A percentile compares a stretch with the other conserved stretches of the same genome.
Evolutionary conservation across 2,329 filamentous ascomycete species (phyloP).

Genomic region (Alternaria novae-zelandiae): DNA sequence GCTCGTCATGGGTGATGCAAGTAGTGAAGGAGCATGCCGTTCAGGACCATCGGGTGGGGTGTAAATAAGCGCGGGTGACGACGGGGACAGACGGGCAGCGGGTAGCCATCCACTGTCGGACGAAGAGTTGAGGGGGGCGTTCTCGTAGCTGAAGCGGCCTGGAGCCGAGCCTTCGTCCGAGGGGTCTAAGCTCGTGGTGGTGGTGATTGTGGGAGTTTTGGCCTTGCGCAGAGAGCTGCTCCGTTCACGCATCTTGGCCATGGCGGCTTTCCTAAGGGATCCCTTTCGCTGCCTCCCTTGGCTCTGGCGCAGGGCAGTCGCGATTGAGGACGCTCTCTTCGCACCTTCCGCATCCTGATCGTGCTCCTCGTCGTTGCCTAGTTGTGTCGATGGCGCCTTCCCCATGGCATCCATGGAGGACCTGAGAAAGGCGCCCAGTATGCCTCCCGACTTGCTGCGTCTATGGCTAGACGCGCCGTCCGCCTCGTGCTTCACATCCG

Average conservation of each 20-base stretch:
- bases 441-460: constrained; percentile 66
- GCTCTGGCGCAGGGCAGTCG: constrained; percentile 54
- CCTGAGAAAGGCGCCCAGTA: constrained; percentile 62
- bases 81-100: constrained; percentile 21
- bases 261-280: constrained; percentile 84
- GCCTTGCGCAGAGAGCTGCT: constrained; percentile 37
- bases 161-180: constrained; percentile 27
- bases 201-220: constrained; percentile 23
- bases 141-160: constrained; percentile 49
- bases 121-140: constrained; percentile 41
- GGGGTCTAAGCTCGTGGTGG: constrained; percentile 24
- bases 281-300: constrained; percentile 73
- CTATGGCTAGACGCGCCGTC: constrained; percentile 17
- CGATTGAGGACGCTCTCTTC: constrained; percentile 30
- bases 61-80: constrained; percentile 13
- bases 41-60: constrained; percentile 6
- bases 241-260: constrained; percentile 63
- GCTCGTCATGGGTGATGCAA: constrained; percentile 53
- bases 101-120: constrained; percentile 39
- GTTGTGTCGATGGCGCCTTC: constrained; percentile 40
- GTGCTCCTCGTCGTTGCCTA: constrained; percentile 22
- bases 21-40: constrained; percentile 44
- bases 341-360: constrained; percentile 37
- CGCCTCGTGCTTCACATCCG: constrained; percentile 1
- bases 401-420: constrained; percentile 21